Percentiles rank a stretch among this genome's conserved stretches.
phyloP scores from a whole-genome alignment of 1,139 yeast genomes.

The Debaryomycetaceae sp. region DNA sequence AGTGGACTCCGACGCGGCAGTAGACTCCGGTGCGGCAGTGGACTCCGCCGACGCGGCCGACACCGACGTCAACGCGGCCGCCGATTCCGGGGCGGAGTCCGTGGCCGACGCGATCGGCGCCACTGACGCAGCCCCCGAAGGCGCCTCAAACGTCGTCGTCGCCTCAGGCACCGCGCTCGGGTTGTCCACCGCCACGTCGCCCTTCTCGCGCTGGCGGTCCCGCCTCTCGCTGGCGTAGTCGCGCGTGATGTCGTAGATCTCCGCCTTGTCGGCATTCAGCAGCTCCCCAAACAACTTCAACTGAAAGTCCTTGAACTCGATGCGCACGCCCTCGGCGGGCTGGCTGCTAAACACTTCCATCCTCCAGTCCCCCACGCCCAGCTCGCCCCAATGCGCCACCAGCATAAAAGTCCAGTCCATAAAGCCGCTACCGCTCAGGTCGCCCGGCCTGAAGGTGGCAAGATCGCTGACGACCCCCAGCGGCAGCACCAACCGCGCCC shows the following conservation, averaged over 20 bases:
- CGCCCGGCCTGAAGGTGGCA: constrained; percentile 67
- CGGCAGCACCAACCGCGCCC: constrained; percentile 69
- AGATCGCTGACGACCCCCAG: constrained; percentile 67
- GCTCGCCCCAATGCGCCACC: constrained; percentile 98
- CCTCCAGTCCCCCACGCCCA: constrained; percentile 79
- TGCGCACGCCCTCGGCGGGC: constrained; percentile 20
- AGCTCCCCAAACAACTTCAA: constrained; percentile 80
- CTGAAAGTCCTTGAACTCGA: constrained; percentile 67
- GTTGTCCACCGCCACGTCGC: constrained; percentile 3
- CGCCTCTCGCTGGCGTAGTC: constrained; percentile 41
- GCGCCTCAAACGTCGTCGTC: no score
- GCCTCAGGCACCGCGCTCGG: no score
- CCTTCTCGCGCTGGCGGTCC: constrained; percentile 13
- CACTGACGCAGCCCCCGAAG: neutral
- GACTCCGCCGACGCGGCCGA: constrained; percentile 8
- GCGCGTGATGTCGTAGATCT: constrained; percentile 33
- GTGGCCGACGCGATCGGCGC: constrained; percentile 1
- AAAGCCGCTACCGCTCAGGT: constrained; percentile 57
- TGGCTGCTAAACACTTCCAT: constrained; percentile 48
- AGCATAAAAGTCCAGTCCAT: constrained; percentile 89
- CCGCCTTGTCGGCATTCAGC: constrained; percentile 58
- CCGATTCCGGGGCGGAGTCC: constrained; percentile 4
- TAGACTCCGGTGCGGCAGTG: constrained; percentile 7
- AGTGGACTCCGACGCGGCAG: constrained; percentile 2
- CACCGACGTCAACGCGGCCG: constrained; percentile 4